Percentiles rank a stretch among this genome's conserved stretches.
These are phyloP conservation scores for Boeremia exigua DNA, from an alignment of 2,329 filamentous ascomycete species.

Conservation along the genomic window DNA sequence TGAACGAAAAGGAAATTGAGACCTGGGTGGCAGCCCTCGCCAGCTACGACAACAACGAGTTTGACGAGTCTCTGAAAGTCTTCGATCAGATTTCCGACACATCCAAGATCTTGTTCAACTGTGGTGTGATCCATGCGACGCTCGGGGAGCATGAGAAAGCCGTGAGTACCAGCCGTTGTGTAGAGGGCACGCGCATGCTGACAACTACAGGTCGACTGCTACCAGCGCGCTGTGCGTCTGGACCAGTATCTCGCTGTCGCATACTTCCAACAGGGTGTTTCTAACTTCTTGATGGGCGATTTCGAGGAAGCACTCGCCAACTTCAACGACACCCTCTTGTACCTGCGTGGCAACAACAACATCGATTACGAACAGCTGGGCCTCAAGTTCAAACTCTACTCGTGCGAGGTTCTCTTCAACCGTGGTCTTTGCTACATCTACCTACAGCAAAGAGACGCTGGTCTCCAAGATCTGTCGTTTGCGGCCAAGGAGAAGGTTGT, in stretches of 20 bases:
- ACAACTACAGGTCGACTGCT: conserved; percentile 79
- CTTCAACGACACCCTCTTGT: conserved; percentile 97
- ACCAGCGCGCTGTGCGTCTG: conserved; percentile 86
- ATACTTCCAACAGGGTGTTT: conserved; percentile 98
- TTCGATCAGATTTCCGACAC: conserved; percentile 92
- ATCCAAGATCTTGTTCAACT: conserved; percentile 98
- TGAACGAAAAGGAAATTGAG: conserved; percentile 82
- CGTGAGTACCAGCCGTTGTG: conserved; percentile 60
- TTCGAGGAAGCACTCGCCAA: conserved; percentile 97
- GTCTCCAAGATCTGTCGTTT: conserved; percentile 87
- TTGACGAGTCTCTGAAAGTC: conserved; percentile 82
- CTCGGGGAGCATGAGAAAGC: conserved; percentile 95
- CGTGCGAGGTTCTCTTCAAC: conserved; percentile 97
- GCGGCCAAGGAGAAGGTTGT: conserved; percentile 96
- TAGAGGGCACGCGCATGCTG: conserved; percentile 21
- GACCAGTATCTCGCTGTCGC: conserved; percentile 97
- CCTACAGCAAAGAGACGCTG: conserved; percentile 86
- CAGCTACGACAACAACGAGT: conserved; percentile 97
- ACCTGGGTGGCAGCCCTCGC: conserved; percentile 93
- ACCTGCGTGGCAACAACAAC: conserved; percentile 92
- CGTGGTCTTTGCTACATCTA: conserved; percentile 97
- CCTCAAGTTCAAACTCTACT: conserved; percentile 94
- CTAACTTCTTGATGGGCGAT: conserved; percentile 95
- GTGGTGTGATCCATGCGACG: conserved; percentile 96
- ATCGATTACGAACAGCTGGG: conserved; percentile 98